Conservation (phyloP, 2,329 filamentous ascomycete genomes). For the Sclerotinia spermophila region DNA sequence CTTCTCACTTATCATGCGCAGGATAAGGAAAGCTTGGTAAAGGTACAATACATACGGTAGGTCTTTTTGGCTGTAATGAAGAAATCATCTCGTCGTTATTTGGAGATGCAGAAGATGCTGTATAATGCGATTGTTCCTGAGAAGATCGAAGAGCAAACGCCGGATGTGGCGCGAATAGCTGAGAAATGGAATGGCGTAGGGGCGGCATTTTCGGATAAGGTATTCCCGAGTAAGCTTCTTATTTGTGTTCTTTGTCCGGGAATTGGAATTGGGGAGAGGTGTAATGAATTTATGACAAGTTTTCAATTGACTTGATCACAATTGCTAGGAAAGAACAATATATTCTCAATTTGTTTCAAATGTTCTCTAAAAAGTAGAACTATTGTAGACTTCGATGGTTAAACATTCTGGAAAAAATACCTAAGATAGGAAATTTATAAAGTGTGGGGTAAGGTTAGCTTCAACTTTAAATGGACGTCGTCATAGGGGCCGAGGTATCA, state of each 20-base stretch:
- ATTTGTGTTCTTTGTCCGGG: background rate
- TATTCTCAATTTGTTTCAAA: background rate
- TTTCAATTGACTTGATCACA: background rate
- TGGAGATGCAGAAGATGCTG: background rate
- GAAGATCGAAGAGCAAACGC: background rate
- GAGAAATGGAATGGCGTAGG: conserved; percentile 25
- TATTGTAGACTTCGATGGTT: background rate
- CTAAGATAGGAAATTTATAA: background rate
- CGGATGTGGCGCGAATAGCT: conserved; percentile 26
- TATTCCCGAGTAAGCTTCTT: background rate
- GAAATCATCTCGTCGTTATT: background rate
- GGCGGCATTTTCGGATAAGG: background rate
- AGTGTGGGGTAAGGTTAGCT: conserved; percentile 21
- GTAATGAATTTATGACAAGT: background rate
- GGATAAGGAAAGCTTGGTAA: background rate
- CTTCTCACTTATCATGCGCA: background rate
- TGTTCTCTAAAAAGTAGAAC: background rate
- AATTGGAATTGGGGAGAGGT: background rate
- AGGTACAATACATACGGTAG: conserved; percentile 19
- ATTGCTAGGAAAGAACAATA: background rate
- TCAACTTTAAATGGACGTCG: conserved; percentile 16
- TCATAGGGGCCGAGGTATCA: background rate
- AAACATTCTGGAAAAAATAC: background rate
- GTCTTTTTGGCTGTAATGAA: conserved; percentile 23
- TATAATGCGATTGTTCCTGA: background rate